Conservation (phyloP, 176 grass and related monocot species). For the Rhipidocladum racemiflorum region DNA sequence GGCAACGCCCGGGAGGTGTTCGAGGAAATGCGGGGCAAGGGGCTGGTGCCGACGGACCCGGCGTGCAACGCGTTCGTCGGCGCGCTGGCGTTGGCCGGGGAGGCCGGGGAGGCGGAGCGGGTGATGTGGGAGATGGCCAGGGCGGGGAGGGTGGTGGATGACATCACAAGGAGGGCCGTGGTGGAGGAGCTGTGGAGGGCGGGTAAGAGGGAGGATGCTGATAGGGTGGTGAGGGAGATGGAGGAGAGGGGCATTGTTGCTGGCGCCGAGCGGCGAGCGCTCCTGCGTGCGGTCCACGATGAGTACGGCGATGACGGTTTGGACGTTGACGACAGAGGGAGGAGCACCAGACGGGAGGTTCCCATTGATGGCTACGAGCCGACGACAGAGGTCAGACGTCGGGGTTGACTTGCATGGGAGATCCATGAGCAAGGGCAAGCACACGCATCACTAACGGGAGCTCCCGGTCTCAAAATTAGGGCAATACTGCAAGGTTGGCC, state of each 20-base stretch:
- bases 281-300: slow-evolving; percentile 33
- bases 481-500: too few species aligned
- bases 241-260: slow-evolving; percentile 43
- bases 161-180: slow-evolving; percentile 50
- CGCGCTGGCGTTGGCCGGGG: slow-evolving; percentile 56
- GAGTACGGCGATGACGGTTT: slow-evolving; percentile 26
- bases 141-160: slow-evolving; percentile 48
- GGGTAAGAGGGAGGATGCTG: slow-evolving; percentile 41
- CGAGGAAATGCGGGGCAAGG: slow-evolving; percentile 46
- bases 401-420: background rate
- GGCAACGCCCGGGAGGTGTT: slow-evolving; percentile 62
- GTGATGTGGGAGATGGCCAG: slow-evolving; percentile 60
- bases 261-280: slow-evolving; percentile 13
- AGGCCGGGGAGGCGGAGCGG: slow-evolving; percentile 33
- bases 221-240: slow-evolving; percentile 41
- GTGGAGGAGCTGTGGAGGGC: slow-evolving; percentile 45
- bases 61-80: slow-evolving; percentile 58
- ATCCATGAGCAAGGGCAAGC: background rate
- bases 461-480: background rate
- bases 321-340: background rate
- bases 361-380: background rate
- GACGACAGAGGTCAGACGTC: too few species aligned
- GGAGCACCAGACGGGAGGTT: background rate
- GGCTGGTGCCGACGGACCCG: slow-evolving; percentile 31
- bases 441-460: background rate